Conservation (phyloP, 345 rosid species). For the Raphanus sativus region DNA sequence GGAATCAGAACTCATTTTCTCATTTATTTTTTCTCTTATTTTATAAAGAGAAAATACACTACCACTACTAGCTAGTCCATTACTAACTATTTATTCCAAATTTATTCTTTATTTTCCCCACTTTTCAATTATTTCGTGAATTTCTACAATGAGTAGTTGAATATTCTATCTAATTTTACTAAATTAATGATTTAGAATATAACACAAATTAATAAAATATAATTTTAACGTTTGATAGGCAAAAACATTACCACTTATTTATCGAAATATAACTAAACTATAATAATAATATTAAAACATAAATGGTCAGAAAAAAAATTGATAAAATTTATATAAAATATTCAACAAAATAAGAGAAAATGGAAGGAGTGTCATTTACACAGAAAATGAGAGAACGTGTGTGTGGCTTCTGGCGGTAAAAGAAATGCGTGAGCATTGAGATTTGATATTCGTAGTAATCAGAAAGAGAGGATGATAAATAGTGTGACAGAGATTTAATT, state of each 20-base stretch:
- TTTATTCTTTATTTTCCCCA: not conserved
- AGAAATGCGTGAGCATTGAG: conserved; percentile 32
- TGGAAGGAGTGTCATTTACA: no score
- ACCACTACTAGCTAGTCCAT: not conserved
- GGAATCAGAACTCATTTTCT: not conserved
- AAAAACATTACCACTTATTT: not conserved
- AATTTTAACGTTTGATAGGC: not conserved
- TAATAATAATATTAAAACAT: not conserved
- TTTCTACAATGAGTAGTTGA: not conserved
- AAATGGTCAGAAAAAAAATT: not conserved
- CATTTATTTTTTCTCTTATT: not conserved
- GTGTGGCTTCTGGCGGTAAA: conserved; percentile 29
- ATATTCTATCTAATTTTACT: not conserved
- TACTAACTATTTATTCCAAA: not conserved
- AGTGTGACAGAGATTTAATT: conserved; percentile 25
- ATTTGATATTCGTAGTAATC: conserved; percentile 34
- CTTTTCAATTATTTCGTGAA: not conserved
- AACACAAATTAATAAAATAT: not conserved
- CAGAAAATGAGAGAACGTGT: not conserved
- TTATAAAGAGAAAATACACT: not conserved
- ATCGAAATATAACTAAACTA: not conserved
- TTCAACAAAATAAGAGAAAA: no score
- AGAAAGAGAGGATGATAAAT: conserved; percentile 28
- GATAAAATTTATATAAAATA: not conserved
- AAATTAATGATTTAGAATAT: not conserved